Conservation (phyloP, 768 basidiomycete genomes). For the Pleurotus djamor region DNA sequence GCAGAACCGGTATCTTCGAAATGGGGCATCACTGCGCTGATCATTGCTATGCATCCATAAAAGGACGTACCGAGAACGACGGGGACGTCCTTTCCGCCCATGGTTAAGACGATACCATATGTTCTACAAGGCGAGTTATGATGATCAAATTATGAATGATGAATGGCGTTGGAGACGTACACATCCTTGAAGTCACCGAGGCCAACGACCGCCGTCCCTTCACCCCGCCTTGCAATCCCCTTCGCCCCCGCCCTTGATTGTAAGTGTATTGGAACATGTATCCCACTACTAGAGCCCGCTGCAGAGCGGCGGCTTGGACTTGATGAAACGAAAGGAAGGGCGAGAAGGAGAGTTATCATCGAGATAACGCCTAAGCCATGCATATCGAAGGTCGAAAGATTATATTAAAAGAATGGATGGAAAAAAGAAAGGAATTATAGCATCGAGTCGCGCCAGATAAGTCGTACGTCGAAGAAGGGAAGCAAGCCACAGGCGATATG, state of each 20-base stretch:
- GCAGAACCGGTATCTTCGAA: conserved; percentile 72
- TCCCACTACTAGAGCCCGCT: not conserved
- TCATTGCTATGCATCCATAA: not conserved
- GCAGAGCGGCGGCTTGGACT: not conserved
- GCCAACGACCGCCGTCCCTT: not conserved
- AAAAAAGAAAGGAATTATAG: conserved; percentile 5
- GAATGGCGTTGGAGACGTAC: not conserved
- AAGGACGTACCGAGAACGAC: conserved; percentile 55
- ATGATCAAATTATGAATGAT: not conserved
- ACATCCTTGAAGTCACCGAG: conserved; percentile 8
- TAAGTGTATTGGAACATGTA: conserved; percentile 1
- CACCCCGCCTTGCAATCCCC: not conserved
- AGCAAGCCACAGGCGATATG: not conserved
- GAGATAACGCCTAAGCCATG: not conserved
- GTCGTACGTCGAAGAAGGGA: not conserved
- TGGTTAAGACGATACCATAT: conserved; percentile 58
- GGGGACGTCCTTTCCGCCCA: conserved; percentile 51
- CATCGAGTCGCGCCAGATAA: conserved; percentile 3
- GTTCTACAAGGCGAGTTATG: conserved; percentile 34
- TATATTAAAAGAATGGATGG: not conserved
- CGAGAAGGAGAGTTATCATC: not conserved
- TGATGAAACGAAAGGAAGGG: not conserved
- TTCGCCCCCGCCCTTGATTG: not conserved
- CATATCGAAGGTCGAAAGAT: not conserved
- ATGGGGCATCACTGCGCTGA: not conserved